A percentile compares a stretch with the other conserved stretches of the same genome.
These are phyloP conservation scores for Zoysia matrella DNA, from an alignment of 202 grass and related monocot species.

Conservation along the genomic window DNA sequence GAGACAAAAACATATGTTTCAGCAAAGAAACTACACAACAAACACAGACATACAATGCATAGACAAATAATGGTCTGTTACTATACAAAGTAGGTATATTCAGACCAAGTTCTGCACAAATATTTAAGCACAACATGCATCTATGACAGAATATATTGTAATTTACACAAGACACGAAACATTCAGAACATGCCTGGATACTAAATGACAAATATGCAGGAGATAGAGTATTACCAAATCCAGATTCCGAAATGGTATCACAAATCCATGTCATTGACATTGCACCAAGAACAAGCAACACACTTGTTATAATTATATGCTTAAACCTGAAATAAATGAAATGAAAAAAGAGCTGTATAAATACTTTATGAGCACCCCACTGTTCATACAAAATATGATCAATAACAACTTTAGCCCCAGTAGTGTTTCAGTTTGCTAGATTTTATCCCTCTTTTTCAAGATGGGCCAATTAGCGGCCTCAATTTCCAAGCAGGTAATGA, in stretches of 20 bases:
- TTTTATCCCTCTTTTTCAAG: neutral
- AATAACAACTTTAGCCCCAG: neutral
- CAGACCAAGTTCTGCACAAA: neutral
- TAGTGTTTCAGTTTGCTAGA: neutral
- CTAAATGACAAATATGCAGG: constrained; percentile 32
- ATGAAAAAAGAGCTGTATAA: constrained; percentile 36
- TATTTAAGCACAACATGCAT: constrained; percentile 2
- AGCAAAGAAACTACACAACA: constrained; percentile 19
- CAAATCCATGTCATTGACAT: constrained; percentile 95
- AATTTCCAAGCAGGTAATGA: neutral
- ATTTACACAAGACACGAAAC: constrained; percentile 5
- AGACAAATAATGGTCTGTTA: neutral
- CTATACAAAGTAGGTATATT: constrained; percentile 5
- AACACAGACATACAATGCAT: neutral
- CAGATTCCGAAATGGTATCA: constrained; percentile 98
- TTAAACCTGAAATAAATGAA: constrained; percentile 73
- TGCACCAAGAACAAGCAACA: constrained; percentile 90
- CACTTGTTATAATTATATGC: constrained; percentile 75
- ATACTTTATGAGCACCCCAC: constrained; percentile 29
- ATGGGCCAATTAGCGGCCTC: neutral
- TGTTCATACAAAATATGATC: constrained; percentile 29
- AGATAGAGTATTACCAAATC: constrained; percentile 72
- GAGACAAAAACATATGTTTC: neutral
- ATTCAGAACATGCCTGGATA: constrained; percentile 21
- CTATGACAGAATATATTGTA: constrained; percentile 4